Evolutionary conservation across 2,329 filamentous ascomycete genomes (phyloP).

Genomic region (Diaporthe sp.): DNA sequence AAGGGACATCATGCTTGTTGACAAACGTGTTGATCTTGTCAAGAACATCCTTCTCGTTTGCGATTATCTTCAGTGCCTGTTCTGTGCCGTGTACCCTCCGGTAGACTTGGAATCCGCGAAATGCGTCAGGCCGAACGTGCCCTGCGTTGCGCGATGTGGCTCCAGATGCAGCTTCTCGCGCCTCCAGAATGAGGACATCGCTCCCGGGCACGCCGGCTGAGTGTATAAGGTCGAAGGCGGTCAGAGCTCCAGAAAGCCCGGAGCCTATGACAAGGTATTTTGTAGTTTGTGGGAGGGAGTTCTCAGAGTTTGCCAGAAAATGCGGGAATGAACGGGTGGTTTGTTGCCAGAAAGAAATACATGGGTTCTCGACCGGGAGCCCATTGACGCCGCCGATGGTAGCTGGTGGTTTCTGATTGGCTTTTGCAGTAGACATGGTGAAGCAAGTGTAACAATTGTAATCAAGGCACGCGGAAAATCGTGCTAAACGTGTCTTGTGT

Average conservation of each 20-base stretch:
- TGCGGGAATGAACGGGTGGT: slow-evolving; percentile 59
- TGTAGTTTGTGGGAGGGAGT: slow-evolving; percentile 47
- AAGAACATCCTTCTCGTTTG: slow-evolving; percentile 57
- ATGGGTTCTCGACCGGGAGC: slow-evolving; percentile 40
- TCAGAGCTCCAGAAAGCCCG: slow-evolving; percentile 57
- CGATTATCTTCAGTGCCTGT: slow-evolving; percentile 61
- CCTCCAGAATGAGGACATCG: slow-evolving; percentile 58
- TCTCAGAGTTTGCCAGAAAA: slow-evolving; percentile 54
- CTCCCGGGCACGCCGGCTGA: slow-evolving; percentile 49
- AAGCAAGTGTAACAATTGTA: background rate
- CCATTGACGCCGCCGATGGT: background rate
- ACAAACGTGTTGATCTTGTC: slow-evolving; percentile 58
- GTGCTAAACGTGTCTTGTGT: background rate
- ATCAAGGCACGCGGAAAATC: background rate
- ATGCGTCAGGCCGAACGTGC: slow-evolving; percentile 60
- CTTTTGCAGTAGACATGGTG: background rate
- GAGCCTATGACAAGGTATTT: slow-evolving; percentile 59
- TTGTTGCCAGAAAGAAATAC: slow-evolving; percentile 56
- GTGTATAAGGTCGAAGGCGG: slow-evolving; percentile 57
- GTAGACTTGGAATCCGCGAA: slow-evolving; percentile 62
- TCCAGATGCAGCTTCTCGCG: slow-evolving; percentile 59
- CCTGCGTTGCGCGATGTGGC: slow-evolving; percentile 61
- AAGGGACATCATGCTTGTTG: slow-evolving; percentile 55
- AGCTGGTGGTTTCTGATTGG: background rate
- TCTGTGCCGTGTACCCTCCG: slow-evolving; percentile 56